A percentile compares a stretch with the other conserved stretches of the same genome.
Evolutionary conservation across 176 grass and related monocot species (phyloP).

Genomic region (Neostapfia colusana): DNA sequence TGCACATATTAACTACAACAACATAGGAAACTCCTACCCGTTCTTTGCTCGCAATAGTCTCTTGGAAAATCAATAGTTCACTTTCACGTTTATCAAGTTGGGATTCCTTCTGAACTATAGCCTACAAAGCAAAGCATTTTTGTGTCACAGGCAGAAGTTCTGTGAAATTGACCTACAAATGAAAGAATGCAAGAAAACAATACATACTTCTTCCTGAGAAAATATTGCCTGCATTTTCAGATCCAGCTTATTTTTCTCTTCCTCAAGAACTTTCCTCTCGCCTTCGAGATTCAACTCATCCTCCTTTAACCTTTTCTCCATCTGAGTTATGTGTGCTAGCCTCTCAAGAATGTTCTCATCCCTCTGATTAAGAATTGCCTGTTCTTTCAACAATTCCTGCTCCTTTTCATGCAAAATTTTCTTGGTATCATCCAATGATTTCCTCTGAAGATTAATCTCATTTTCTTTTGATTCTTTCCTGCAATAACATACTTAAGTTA

Average conservation of each 20-base stretch:
- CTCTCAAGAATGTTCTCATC: conserved; percentile 72
- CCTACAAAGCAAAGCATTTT: conserved; percentile 47
- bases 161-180: not conserved
- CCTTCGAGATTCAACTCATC: conserved; percentile 52
- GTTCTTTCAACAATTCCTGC: conserved; percentile 57
- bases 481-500: conserved; percentile 24
- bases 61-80: conserved; percentile 79
- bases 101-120: conserved; percentile 63
- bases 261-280: conserved; percentile 56
- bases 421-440: conserved; percentile 67
- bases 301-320: conserved; percentile 65
- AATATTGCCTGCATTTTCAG: conserved; percentile 61
- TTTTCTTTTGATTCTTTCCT: conserved; percentile 73
- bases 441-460: conserved; percentile 66
- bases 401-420: conserved; percentile 74
- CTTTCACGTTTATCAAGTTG: conserved; percentile 73
- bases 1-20: conserved; percentile 3
- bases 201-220: conserved; percentile 80
- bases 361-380: conserved; percentile 73
- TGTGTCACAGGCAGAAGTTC: conserved; percentile 16
- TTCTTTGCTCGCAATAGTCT: conserved; percentile 77
- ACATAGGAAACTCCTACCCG: conserved; percentile 43
- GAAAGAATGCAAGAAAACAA: conserved; percentile 21
- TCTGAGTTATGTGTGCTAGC: conserved; percentile 50
- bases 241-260: conserved; percentile 69